Evolutionary conservation across 1,139 yeast genomes (phyloP).

Genomic region (Lodderomyces oxycetoniae): DNA sequence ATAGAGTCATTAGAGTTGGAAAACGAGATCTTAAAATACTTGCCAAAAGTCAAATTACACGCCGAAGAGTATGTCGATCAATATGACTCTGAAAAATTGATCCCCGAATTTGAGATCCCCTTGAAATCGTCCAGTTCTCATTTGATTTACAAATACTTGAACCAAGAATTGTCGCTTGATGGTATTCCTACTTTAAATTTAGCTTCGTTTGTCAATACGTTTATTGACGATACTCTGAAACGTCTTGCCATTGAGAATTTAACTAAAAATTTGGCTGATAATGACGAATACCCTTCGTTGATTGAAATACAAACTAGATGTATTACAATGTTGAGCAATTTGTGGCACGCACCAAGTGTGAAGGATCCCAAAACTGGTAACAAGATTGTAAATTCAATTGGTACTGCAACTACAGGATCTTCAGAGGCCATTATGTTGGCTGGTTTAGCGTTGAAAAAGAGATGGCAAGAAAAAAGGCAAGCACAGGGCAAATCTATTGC

Average conservation of each 20-base stretch:
- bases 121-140: slow-evolving; percentile 47
- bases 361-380: slow-evolving; percentile 25
- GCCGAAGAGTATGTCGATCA: slow-evolving; percentile 31
- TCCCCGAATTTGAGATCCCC: slow-evolving; percentile 56
- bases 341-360: slow-evolving; percentile 71
- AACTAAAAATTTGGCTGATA: slow-evolving; percentile 86
- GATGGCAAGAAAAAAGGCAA: slow-evolving; percentile 69
- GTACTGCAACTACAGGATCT: slow-evolving; percentile 92
- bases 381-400: slow-evolving; percentile 48
- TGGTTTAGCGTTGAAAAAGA: slow-evolving; percentile 85
- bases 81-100: slow-evolving; percentile 30
- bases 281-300: slow-evolving; percentile 88
- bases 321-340: slow-evolving; percentile 67
- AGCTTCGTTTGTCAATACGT: slow-evolving; percentile 87
- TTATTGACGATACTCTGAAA: slow-evolving; percentile 40
- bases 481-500: slow-evolving; percentile 55
- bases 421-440: slow-evolving; percentile 93
- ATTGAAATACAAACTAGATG: slow-evolving; percentile 79
- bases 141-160: slow-evolving; percentile 59
- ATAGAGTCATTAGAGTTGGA: slow-evolving; percentile 36
- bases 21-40: slow-evolving; percentile 24
- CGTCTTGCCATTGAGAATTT: slow-evolving; percentile 62
- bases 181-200: slow-evolving; percentile 80
- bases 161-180: slow-evolving; percentile 73
- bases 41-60: slow-evolving; percentile 21